Conservation (phyloP, 768 basidiomycete genomes). For the Tremella fuciformis region DNA sequence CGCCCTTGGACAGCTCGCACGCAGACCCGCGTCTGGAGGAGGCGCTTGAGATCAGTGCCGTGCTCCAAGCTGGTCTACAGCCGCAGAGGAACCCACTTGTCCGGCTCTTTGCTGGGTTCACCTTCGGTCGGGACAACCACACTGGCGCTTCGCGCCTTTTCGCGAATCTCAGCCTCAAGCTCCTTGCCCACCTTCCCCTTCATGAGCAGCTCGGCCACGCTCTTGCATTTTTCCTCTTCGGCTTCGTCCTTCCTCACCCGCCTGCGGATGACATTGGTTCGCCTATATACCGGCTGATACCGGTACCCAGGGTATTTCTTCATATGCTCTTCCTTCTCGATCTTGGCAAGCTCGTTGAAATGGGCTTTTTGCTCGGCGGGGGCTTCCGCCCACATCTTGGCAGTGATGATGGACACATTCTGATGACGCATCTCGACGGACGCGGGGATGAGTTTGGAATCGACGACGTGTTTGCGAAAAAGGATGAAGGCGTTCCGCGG, state of each 20-base stretch:
- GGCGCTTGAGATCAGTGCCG: not conserved
- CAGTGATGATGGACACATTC: slow-evolving; percentile 68
- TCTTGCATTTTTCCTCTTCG: slow-evolving; percentile 46
- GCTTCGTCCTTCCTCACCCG: slow-evolving; percentile 46
- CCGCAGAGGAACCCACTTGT: slow-evolving; percentile 11
- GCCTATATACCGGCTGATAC: slow-evolving; percentile 50
- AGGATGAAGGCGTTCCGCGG: slow-evolving; percentile 77
- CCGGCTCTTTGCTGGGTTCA: not conserved
- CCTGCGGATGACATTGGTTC: slow-evolving; percentile 45
- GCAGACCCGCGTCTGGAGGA: slow-evolving; percentile 14
- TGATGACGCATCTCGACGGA: slow-evolving; percentile 68
- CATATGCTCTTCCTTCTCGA: slow-evolving; percentile 50
- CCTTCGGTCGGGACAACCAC: slow-evolving; percentile 7
- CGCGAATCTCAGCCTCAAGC: slow-evolving; percentile 41
- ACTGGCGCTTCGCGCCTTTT: slow-evolving; percentile 18
- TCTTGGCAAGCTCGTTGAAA: slow-evolving; percentile 46
- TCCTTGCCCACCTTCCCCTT: slow-evolving; percentile 43
- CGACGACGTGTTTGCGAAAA: slow-evolving; percentile 70
- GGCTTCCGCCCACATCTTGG: slow-evolving; percentile 61
- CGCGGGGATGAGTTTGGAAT: slow-evolving; percentile 61
- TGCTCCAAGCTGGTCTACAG: not conserved
- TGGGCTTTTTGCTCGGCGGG: slow-evolving; percentile 42
- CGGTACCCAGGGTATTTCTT: slow-evolving; percentile 51
- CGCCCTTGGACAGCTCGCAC: slow-evolving; percentile 41
- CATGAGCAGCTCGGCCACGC: slow-evolving; percentile 40